These are phyloP conservation scores for Xanthoparmelia taractica DNA, from an alignment of 495 filamentous ascomycete species.

Conservation along the genomic window DNA sequence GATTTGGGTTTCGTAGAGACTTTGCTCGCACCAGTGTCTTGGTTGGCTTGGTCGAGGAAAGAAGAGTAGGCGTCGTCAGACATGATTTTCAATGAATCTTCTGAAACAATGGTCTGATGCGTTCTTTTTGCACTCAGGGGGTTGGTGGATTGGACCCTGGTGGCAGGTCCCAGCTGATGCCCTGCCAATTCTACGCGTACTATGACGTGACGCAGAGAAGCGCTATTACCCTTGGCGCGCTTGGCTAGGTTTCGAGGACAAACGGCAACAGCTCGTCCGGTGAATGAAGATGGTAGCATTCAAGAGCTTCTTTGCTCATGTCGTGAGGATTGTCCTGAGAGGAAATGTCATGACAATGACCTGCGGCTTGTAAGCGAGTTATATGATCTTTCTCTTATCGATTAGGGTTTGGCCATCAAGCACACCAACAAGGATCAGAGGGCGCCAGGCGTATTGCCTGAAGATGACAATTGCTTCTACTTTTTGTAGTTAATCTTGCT, in stretches of 20 bases:
- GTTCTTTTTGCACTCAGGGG: background rate
- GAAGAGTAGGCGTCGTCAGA: slow-evolving; percentile 72
- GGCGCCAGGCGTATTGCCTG: background rate
- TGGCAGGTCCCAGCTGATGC: background rate
- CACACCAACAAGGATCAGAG: background rate
- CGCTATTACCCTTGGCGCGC: background rate
- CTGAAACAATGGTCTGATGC: background rate
- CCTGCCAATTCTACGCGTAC: background rate
- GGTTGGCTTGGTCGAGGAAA: slow-evolving; percentile 80
- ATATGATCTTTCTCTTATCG: background rate
- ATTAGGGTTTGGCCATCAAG: background rate
- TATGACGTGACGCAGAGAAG: slow-evolving; percentile 7
- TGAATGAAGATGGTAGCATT: slow-evolving; percentile 3
- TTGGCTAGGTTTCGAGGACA: background rate
- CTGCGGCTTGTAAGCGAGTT: background rate
- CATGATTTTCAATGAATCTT: slow-evolving; percentile 1
- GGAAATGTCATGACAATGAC: too few species aligned
- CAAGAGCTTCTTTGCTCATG: background rate
- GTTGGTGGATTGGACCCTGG: background rate
- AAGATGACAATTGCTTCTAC: background rate
- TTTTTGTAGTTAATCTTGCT: background rate
- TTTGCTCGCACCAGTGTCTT: slow-evolving; percentile 47
- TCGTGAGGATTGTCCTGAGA: too few species aligned
- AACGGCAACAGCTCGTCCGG: background rate
- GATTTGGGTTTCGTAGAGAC: slow-evolving; percentile 22